Evolutionary conservation across 345 rosid species (phyloP), one percentile per base, ranked within the genome.

Genomic region (Psidium guajava): DNA sequence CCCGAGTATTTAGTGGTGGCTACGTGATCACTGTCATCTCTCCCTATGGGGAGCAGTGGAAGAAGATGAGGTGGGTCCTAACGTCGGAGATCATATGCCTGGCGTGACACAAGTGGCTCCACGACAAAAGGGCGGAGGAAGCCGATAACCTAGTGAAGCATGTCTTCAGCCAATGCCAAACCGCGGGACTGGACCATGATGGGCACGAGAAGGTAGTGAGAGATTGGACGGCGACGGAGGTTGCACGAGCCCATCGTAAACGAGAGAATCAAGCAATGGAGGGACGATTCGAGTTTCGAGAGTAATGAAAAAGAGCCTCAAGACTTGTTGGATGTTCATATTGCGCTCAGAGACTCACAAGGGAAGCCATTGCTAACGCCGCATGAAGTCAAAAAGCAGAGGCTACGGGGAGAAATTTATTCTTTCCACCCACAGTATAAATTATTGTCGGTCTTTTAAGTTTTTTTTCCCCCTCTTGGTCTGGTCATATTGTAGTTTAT

Each of bases 1-100:
- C 86, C 8, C 13, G 77, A 24, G 74, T 49, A 21, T 49, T 85
- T 2, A 89, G 88, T 28, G 80, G 85, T 15, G 86, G 90, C 2
- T 85, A 77, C 85, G 50, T 81, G 24, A 83, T 91, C 1, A 81
- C 86, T n/a, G 77, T 80, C 2, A 5, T 24, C 15, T 24, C 89
- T 18, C 88, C 91, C 2, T 77, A 80, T 53, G 90, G 89, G 27
- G 88, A 88, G 28, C 91, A 88, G 12, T 89, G 89, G 93, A 85
- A 84, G 88, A 88, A 92, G 85, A 92, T 89, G 94, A 87, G 89
- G 85, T 90, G 54, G 82, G 88, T 89, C 73, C 36, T 91, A 52
- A 83, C 85, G 22, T 75, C 89, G 4, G 91, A 91, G 58, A 13
- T 91, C 0, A 13, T 90, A 36, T 86, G 86, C 25, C 77, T 83